Conservation (phyloP, 345 rosid genomes). For the Geranium brycei region DNA sequence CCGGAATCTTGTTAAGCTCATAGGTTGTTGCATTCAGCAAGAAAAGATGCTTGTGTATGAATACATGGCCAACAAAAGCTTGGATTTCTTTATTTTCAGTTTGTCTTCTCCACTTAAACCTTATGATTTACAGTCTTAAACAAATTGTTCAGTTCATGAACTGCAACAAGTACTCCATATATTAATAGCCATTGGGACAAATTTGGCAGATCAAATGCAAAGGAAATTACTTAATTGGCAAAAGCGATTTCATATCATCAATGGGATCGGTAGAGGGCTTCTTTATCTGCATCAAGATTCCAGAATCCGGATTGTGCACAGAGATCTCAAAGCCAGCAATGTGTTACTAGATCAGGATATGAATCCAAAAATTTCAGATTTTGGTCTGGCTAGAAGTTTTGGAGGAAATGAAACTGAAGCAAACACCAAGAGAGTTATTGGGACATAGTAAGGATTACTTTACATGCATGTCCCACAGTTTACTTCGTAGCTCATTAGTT, state of each 20-base stretch:
- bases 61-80: background rate
- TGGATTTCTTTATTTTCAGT: background rate
- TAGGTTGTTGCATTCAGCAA: background rate
- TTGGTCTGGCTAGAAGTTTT: background rate
- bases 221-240: background rate
- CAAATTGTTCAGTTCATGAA: background rate
- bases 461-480: background rate
- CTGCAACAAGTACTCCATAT: too few species aligned
- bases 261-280: conserved; percentile 18
- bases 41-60: background rate
- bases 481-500: too few species aligned
- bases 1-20: background rate
- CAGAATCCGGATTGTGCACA: conserved; percentile 5
- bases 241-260: background rate
- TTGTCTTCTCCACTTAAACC: background rate
- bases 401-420: background rate
- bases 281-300: conserved; percentile 43
- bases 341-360: background rate
- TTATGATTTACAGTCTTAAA: too few species aligned
- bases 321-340: background rate
- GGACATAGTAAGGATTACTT: background rate
- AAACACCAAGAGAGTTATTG: background rate
- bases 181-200: too few species aligned
- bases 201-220: background rate
- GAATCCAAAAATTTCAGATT: background rate